Base-by-base conservation (phyloP, 441 rosid species). In the Populus hybrid region DNA sequence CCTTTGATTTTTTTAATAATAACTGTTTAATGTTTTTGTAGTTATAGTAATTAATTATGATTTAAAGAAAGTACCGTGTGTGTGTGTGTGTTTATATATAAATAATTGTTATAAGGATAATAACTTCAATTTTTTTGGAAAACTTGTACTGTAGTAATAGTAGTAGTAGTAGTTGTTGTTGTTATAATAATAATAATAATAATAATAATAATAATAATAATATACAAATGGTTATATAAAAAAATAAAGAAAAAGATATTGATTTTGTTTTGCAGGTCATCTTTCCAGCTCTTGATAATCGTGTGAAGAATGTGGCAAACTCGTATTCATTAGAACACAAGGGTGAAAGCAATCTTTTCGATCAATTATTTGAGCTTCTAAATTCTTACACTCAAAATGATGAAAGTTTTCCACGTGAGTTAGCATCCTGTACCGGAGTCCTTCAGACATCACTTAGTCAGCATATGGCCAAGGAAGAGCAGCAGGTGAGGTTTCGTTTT, bases 401-500 rank as follows among this genome's bases (percentile, higher is more conserved):
- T 85, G 95, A 88, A 71, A 89, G 71, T 79, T 86, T 85, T 46
- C 75, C 91, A 69, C 88, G 91, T 78, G 87, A 93, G 84, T 82
- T 93, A 82, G 92, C 95, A 64, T 85, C 94, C 70, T 81, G 97
- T 72, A 87, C 92, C 19, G 88, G 95, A 82, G 97, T 95, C 67
- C 94, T 94, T 78, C 94, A 84, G 67, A 89, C 98, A 81, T 93
- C 97, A 6, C 88, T 94, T 79, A 88, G 85, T 76, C 98, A 93
- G 79, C 98, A 94, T 81, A 86, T 94, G 98, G 89, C 91, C 66
- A 94, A 94, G 88, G 98, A 94, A 90, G 98, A 94, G 85, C 89
- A 87, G 26, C 98, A 94, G 97, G 98, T 94, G 53, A 65, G 28
- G 5, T 53, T 30, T 30, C 32, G 32, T 30, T 30, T 30, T 30